Evolutionary conservation across 805 yeast species (phyloP).

Genomic region (Candida dajiaensis): DNA sequence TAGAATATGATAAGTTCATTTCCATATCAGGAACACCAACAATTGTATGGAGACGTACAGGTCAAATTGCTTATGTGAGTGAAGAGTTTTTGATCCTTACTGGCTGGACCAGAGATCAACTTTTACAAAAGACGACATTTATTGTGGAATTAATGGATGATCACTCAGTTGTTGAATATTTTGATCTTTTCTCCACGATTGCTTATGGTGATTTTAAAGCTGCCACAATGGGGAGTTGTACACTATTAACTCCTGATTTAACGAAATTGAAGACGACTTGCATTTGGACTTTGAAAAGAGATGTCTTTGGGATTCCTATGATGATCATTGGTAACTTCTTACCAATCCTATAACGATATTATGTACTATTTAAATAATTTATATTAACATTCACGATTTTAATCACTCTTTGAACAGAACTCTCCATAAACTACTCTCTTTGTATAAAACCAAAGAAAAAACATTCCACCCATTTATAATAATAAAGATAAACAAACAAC

Average conservation of each 20-base stretch:
- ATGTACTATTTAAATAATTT: too few relatives aligned
- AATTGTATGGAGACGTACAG: constrained; percentile 91
- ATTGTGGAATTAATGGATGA: constrained; percentile 84
- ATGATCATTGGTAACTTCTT: constrained; percentile 92
- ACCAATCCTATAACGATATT: constrained; percentile 48
- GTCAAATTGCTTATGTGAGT: constrained; percentile 93
- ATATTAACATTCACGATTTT: background rate
- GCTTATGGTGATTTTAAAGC: constrained; percentile 92
- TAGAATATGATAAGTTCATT: constrained; percentile 84
- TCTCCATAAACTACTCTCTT: too few relatives aligned
- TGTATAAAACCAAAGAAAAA: too few relatives aligned
- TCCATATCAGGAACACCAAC: constrained; percentile 89
- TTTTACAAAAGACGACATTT: constrained; percentile 63
- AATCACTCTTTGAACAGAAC: too few relatives aligned
- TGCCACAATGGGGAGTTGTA: constrained; percentile 82
- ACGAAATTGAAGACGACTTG: constrained; percentile 67
- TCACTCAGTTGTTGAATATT: constrained; percentile 78
- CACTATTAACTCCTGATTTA: constrained; percentile 54
- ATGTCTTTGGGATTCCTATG: constrained; percentile 95
- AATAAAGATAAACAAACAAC: too few relatives aligned
- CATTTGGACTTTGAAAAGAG: constrained; percentile 90
- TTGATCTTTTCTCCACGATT: constrained; percentile 73
- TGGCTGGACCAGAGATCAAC: constrained; percentile 77
- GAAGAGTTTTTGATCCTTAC: constrained; percentile 86
- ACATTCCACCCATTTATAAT: background rate